A percentile compares a stretch with the other conserved stretches of the same genome.
phyloP scores from a whole-genome alignment of 2,329 filamentous ascomycete genomes.

The Monosporascus sp. region DNA sequence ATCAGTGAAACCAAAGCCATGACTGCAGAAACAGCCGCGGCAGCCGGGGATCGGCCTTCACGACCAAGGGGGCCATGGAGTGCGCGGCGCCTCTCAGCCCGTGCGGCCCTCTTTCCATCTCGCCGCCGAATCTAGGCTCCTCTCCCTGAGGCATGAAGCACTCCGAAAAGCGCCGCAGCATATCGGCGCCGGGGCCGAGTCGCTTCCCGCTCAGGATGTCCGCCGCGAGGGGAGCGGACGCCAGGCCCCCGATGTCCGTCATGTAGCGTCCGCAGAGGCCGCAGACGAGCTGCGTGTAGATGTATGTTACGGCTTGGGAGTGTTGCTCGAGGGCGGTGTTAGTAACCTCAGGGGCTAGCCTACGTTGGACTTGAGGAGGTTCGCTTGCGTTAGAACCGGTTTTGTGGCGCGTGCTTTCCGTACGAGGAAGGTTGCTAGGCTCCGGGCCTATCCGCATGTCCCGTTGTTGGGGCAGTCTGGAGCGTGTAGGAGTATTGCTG shows the following conservation, averaged over 20 bases:
- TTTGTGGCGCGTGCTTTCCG: too few species aligned
- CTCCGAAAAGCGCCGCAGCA: not conserved
- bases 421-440: too few species aligned
- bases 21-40: slow-evolving; percentile 1
- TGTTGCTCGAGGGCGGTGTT: too few species aligned
- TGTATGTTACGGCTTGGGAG: not conserved
- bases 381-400: too few species aligned
- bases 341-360: too few species aligned
- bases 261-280: slow-evolving; percentile 3
- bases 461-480: too few species aligned
- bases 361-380: too few species aligned
- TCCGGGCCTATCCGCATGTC: too few species aligned
- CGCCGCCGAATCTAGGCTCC: not conserved
- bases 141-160: not conserved
- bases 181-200: not conserved
- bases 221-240: not conserved
- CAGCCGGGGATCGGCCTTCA: not conserved
- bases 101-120: not conserved
- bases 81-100: not conserved
- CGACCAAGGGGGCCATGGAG: not conserved
- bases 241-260: slow-evolving; percentile 3
- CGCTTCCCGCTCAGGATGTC: not conserved
- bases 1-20: slow-evolving; percentile 2
- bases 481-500: too few species aligned
- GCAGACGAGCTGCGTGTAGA: slow-evolving; percentile 5